Evolutionary conservation across 169 alveolate genomes (phyloP).

Genomic region (Miamiensis avidus): DNA sequence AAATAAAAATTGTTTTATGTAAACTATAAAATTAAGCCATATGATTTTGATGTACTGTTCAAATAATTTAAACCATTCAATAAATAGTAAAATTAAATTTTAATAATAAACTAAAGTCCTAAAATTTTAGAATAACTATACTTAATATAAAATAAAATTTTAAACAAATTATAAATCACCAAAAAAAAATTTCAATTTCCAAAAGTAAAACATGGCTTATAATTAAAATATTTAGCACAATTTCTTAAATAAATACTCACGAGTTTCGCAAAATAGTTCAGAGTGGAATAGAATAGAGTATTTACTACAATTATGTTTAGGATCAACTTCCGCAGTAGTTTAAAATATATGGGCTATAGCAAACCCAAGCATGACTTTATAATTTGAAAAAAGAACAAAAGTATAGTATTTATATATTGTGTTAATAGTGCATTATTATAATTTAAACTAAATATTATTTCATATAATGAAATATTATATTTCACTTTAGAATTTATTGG

Average conservation of each 20-base stretch:
- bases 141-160: too few relatives aligned
- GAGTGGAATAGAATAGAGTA: constrained; percentile 44
- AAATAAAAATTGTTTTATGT: too few relatives aligned
- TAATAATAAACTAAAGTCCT: neutral
- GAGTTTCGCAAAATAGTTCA: constrained; percentile 23
- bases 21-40: too few relatives aligned
- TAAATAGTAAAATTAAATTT: neutral
- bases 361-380: constrained; percentile 26
- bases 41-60: too few relatives aligned
- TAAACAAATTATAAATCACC: too few relatives aligned
- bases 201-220: neutral
- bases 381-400: constrained; percentile 38
- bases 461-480: too few relatives aligned
- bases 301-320: constrained; percentile 29
- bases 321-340: constrained; percentile 42
- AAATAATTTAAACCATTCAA: too few relatives aligned
- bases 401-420: too few relatives aligned
- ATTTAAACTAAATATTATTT: too few relatives aligned
- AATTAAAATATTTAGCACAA: constrained; percentile 5
- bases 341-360: constrained; percentile 47
- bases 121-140: neutral
- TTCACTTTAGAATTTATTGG: neutral
- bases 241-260: constrained; percentile 34
- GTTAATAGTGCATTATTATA: too few relatives aligned
- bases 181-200: neutral